Evolutionary conservation across 495 filamentous ascomycete genomes (phyloP), one percentile per base, ranked within the genome.

Genomic region (Penicillium coprophilum): DNA sequence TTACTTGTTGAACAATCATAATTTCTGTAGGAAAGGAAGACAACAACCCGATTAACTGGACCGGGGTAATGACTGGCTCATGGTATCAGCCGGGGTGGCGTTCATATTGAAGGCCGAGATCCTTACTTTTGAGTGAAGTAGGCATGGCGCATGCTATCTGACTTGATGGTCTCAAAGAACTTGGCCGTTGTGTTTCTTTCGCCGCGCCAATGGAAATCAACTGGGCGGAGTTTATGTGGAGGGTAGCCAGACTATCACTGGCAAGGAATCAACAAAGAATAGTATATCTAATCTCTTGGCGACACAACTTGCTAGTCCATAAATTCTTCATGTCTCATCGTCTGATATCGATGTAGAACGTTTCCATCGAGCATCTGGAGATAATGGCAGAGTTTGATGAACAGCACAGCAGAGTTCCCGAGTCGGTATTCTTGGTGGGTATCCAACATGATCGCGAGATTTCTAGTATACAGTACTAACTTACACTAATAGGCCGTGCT

Each of bases 381-480:
- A 19, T 4, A 52, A 52, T 52, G 49, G 49, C 36, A 13, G 49
- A 41, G 15, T 52, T 40, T 13, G 36, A 52, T 20, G 49, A 30
- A 24, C 49, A 30, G 4, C 7, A 31, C 23, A 52, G 23, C 11
- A 41, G 49, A 31, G 23, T 52, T 10, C 32, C 36, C 8, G n/a
- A 28, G 36, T 13, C 23, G 2, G 49, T 41, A 0, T 52, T 52
- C 15, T 19, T 52, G 1, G 49, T 52, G 15, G 4, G 49, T 52
- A 38, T 17, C 1, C 9, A 21, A 28, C 1, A 3, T n/a, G 3
- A 38, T 17, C 6, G 1, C 15, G 3, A 6, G 15, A 17, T 9
- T 38, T 9, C 24, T 23, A 12, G 30, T 10, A 24, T 17, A 15
- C 1, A 10, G 9, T 34, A 21, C 32, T 52, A 21, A 52, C 23